Evolutionary conservation across 257 asterid genomes (phyloP).

Genomic region (Gentiana dahurica): DNA sequence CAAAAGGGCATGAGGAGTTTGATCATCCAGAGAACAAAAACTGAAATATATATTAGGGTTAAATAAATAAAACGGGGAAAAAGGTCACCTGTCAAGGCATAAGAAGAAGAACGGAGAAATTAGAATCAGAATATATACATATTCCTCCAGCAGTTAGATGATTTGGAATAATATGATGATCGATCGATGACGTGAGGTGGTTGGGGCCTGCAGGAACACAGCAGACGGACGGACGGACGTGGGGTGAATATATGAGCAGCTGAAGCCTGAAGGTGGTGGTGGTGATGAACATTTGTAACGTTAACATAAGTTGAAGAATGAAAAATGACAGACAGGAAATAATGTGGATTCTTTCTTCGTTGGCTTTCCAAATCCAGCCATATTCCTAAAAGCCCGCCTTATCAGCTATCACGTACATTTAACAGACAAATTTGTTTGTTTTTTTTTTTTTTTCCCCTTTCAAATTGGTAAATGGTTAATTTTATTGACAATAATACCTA

Average conservation of each 20-base stretch:
- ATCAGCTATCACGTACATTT: not conserved
- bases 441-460: too few species aligned
- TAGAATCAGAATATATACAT: too few species aligned
- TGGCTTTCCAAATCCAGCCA: constrained; percentile 23
- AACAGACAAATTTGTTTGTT: too few species aligned
- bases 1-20: not conserved
- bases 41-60: constrained; percentile 1
- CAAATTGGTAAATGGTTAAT: too few species aligned
- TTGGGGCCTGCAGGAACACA: constrained; percentile 15
- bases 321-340: not conserved
- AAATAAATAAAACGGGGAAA: not conserved
- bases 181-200: not conserved
- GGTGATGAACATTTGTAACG: constrained; percentile 6
- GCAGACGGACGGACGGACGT: constrained; percentile 8
- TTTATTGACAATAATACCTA: too few species aligned
- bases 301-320: constrained; percentile 5
- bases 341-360: constrained; percentile 2
- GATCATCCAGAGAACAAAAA: not conserved
- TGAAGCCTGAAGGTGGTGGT: constrained; percentile 5
- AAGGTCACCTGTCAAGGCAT: too few species aligned
- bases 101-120: too few species aligned
- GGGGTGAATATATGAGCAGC: constrained; percentile 3
- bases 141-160: too few species aligned
- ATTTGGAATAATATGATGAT: too few species aligned
- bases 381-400: constrained; percentile 36